phyloP scores from a whole-genome alignment of 1,284 basidiomycete species.

The Malassezia japonica region DNA sequence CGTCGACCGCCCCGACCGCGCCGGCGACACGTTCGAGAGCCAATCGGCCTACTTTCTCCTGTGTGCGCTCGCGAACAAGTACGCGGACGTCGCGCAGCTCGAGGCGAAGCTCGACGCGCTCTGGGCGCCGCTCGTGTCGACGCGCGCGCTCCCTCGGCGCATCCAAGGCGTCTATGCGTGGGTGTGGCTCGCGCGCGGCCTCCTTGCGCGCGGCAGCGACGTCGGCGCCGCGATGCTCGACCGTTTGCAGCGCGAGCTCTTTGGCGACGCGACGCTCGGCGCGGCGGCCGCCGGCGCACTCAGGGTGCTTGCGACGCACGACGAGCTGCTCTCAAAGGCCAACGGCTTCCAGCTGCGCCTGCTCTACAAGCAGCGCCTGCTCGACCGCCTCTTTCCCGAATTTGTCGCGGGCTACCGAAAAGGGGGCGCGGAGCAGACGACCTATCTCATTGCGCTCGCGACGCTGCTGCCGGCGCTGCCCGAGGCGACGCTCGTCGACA shows the following conservation, averaged over 20 bases:
- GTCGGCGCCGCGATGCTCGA: conserved; percentile 28
- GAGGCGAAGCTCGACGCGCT: conserved; percentile 21
- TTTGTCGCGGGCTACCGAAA: conserved; percentile 53
- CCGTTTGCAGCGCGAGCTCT: conserved; percentile 22
- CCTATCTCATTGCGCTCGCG: conserved; percentile 74
- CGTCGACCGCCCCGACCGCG: not conserved
- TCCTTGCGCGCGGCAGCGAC: conserved; percentile 25
- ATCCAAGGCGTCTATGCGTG: conserved; percentile 24
- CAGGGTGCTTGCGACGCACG: conserved; percentile 17
- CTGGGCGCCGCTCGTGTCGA: conserved; percentile 21
- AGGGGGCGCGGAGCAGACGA: conserved; percentile 53
- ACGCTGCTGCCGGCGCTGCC: conserved; percentile 72
- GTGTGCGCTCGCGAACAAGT: conserved; percentile 29
- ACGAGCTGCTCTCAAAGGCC: conserved; percentile 15
- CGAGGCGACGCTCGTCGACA: conserved; percentile 51
- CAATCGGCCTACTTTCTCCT: conserved; percentile 10
- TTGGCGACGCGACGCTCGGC: conserved; percentile 16
- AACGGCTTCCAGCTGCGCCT: conserved; percentile 31
- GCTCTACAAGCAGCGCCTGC: conserved; percentile 69
- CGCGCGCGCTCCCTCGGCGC: not conserved
- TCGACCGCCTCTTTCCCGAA: conserved; percentile 64
- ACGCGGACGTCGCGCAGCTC: conserved; percentile 12
- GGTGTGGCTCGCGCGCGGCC: conserved; percentile 31
- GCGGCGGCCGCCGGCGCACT: conserved; percentile 14
- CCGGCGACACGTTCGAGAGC: not conserved